A percentile compares a stretch with the other conserved stretches of the same genome.
Conservation (phyloP, 2,329 filamentous ascomycete genomes). For the Paramyrothecium sp. region DNA sequence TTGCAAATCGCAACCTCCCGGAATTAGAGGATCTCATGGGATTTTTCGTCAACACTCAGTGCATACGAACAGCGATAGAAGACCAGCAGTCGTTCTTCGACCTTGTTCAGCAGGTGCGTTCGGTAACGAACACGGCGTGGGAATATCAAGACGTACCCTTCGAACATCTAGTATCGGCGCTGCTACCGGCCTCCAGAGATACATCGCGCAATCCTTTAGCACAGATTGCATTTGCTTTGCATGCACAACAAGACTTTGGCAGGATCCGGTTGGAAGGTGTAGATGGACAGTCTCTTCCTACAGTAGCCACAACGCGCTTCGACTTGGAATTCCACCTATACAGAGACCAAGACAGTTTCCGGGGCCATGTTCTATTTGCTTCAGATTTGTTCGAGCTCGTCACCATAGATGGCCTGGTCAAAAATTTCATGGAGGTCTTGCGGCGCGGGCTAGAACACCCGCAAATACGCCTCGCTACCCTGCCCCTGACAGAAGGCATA, state of each 20-base stretch:
- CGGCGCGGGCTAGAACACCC: conserved; percentile 10
- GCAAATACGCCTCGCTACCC: not conserved
- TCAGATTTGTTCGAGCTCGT: conserved; percentile 13
- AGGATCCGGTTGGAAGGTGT: conserved; percentile 10
- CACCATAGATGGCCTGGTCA: conserved; percentile 13
- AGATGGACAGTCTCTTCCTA: conserved; percentile 1
- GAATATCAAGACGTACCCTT: conserved; percentile 7
- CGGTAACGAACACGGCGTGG: not conserved
- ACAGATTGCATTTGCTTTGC: conserved; percentile 15
- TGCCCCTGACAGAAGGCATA: conserved; percentile 6
- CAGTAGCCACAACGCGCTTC: conserved; percentile 5
- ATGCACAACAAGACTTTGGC: conserved; percentile 18
- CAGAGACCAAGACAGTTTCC: conserved; percentile 6
- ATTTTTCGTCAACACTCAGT: conserved; percentile 9
- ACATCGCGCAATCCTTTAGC: conserved; percentile 13
- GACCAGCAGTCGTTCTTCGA: conserved; percentile 3
- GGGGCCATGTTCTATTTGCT: conserved; percentile 9
- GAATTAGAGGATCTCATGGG: conserved; percentile 2
- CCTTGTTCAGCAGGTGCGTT: conserved; percentile 3
- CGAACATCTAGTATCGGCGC: conserved; percentile 2
- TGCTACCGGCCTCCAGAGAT: conserved; percentile 6
- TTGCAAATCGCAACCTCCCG: not conserved
- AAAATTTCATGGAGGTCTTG: conserved; percentile 13
- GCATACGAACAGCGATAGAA: conserved; percentile 1
- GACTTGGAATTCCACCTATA: conserved; percentile 21